Evolutionary conservation across 768 basidiomycete species (phyloP), one percentile per base, ranked within the genome.

Genomic region (Suillus subaureus): DNA sequence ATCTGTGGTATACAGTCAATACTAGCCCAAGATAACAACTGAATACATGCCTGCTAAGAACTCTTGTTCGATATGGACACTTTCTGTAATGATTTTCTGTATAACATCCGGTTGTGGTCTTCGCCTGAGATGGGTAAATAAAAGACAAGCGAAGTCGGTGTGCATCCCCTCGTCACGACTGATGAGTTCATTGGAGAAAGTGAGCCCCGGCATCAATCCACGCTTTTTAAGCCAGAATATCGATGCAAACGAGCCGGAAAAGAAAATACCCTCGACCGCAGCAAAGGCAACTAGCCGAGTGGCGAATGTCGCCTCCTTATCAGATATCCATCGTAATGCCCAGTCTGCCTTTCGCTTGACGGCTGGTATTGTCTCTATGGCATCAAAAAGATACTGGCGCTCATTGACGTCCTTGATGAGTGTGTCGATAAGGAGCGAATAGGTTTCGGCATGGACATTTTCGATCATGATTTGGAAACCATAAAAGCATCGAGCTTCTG

Each of bases 381-480:
- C 96, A 68, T 94, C 89, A 75, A 99, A 97, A 11, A 98, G 89
- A 71, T 88, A 89, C 39, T 88, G 86, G 47, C 94, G 89, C 72
- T 93, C 79, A 1, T 75, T 80, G 9, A 86, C 73, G 61, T 98
- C 96, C 72, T 91, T 92, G 79, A 98, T 93, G 77, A 97, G 97
- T 4, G 90, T 93, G 76, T 97, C 95, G 72, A 98, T 96, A 70
- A 98, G 89, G 42, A 97, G 87, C 0, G 96, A 97, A 78, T 98
- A 98, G 0, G 96, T 96, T 74, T 98, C 96, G 4, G 95, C 96
- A 78, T 98, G 96, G 45, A 98, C 87, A 76, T 98, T 98, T 72
- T 97, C 96, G 88, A 97, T 98, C 96, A 97, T 97, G 71, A 98
- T 93, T 76, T 98, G 96, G 81, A 97, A 97, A 18, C 96, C 96